Evolutionary conservation across 192 early-diverging fungal genomes (phyloP), one percentile per base, ranked within the genome.

Genomic region (Allomyces macrogynus): DNA sequence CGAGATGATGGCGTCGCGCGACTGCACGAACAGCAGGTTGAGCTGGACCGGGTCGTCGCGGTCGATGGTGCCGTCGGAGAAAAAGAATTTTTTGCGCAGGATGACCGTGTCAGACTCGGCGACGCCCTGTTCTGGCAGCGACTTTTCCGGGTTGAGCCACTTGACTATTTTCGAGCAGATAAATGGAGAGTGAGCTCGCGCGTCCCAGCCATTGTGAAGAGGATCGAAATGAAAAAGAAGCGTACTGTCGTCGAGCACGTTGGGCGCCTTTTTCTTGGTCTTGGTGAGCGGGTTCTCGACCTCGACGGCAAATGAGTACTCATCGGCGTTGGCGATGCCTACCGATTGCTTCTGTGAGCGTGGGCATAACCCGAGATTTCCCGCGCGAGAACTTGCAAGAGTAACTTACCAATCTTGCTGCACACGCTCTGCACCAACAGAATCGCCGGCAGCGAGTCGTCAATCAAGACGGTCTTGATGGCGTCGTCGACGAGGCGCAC

Each of bases 1-100:
- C 18, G 61, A 61, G 0, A 83, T 42, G 54, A 84, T 83, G 69
- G 74, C 73, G 57, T 82, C 74, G 24, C 72, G 71, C 10, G 74
- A 63, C 67, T 84, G 81, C 61, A 77, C 74, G 64, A 72, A 84
- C 54, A 84, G 67, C 49, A 84, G 63, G 61, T 80, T 80, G 12
- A 84, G 63, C 66, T 84, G 81, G n/a, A 84, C 71, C 2, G 77
- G 78, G 69, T 84, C 81, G 62, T 74, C 75, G 22, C 81, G 68
- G 66, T 84, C 81, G 43, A 84, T 72, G 65, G 76, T 81, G 64
- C 78, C 75, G 63, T 84, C 81, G 12, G 81, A 75, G 64, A 73
- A 80, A 43, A 81, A 84, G 63, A 84, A 83, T 68, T 84, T 84
- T 64, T 84, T 83, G 44, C 81, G 81, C 1, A 84, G 73, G 14